phyloP scores from a whole-genome alignment of 2,329 filamentous ascomycete genomes.

The Aureobasidium subglaciale region DNA sequence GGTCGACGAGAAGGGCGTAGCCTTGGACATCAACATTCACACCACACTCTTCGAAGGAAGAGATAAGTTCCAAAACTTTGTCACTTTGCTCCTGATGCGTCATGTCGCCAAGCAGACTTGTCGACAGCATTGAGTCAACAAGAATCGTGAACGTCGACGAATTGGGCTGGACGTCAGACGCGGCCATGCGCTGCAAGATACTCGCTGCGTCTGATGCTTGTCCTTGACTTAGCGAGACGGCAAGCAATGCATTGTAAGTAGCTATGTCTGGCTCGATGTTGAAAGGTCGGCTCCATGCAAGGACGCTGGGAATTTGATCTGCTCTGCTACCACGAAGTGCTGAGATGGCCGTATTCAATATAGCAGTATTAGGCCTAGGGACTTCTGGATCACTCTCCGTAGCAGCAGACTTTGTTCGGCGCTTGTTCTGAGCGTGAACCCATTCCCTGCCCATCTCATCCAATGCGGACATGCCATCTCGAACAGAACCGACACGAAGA shows the following conservation, averaged over 20 bases:
- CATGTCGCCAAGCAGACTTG: constrained; percentile 37
- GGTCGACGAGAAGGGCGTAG: constrained; percentile 64
- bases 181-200: constrained; percentile 37
- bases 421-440: constrained; percentile 32
- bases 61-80: constrained; percentile 49
- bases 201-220: constrained; percentile 26
- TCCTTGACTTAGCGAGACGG: constrained; percentile 25
- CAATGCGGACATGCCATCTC: constrained; percentile 56
- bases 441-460: constrained; percentile 59
- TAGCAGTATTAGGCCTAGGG: constrained; percentile 54
- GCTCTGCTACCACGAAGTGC: constrained; percentile 50
- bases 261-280: constrained; percentile 27
- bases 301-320: constrained; percentile 45
- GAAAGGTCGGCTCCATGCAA: constrained; percentile 39
- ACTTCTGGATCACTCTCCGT: constrained; percentile 24
- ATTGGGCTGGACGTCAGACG: constrained; percentile 41
- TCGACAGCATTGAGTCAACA: constrained; percentile 52
- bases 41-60: constrained; percentile 50
- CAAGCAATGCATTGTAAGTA: constrained; percentile 29
- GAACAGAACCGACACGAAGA: constrained; percentile 47
- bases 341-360: constrained; percentile 64
- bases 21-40: constrained; percentile 54
- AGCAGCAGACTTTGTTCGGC: neutral
- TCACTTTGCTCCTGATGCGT: constrained; percentile 44
- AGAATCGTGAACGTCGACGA: constrained; percentile 65